A percentile compares a stretch with the other conserved stretches of the same genome.
Evolutionary conservation across 306 rosid genomes (phyloP).

Genomic region (Acacia melanoxylon): DNA sequence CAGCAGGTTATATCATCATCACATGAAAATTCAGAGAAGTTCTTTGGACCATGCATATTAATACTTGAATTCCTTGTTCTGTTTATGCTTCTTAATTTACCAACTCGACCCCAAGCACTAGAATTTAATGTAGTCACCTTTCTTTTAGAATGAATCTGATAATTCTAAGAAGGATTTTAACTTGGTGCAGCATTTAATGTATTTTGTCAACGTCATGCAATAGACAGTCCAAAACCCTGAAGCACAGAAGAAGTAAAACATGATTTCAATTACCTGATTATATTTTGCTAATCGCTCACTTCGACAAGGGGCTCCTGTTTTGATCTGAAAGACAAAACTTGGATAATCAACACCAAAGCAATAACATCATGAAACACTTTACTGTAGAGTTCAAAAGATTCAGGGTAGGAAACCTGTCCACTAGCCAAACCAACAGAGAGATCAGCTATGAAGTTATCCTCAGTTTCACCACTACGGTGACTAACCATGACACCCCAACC

Average conservation of each 20-base stretch:
- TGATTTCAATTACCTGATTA: constrained; percentile 67
- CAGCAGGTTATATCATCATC: background rate
- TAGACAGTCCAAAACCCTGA: background rate
- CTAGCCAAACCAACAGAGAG: constrained; percentile 99
- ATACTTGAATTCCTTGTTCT: constrained; percentile 13
- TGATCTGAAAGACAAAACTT: constrained; percentile 59
- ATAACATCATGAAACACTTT: constrained; percentile 5
- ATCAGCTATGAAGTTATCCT: constrained; percentile 98
- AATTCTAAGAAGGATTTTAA: background rate
- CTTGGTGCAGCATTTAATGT: background rate
- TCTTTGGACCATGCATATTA: background rate
- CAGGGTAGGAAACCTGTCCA: constrained; percentile 71
- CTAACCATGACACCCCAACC: constrained; percentile 99
- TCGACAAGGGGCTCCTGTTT: constrained; percentile 98
- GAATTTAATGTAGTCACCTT: background rate
- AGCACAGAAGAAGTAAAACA: constrained; percentile 1
- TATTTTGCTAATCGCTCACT: constrained; percentile 99
- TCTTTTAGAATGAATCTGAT: background rate
- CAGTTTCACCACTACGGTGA: constrained; percentile 98
- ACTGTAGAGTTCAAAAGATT: constrained; percentile 3
- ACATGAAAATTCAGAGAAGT: background rate
- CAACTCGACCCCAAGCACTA: background rate
- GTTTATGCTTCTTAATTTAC: background rate
- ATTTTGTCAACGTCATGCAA: constrained; percentile 4
- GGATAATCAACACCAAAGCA: constrained; percentile 37